phyloP scores from a whole-genome alignment of 208 protist genomes.

The Acanthamoeba royreba region DNA sequence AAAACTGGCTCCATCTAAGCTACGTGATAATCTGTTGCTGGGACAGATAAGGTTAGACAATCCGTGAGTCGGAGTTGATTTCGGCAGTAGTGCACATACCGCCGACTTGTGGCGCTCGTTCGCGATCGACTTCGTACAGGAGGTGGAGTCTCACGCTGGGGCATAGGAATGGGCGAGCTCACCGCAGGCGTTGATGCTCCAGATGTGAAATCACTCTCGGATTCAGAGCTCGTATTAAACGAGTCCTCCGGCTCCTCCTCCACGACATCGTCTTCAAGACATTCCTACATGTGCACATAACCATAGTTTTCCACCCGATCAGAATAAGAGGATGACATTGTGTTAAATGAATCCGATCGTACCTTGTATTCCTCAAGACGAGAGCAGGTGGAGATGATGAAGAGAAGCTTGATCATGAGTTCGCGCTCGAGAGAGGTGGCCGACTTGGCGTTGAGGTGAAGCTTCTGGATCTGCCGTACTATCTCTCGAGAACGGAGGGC shows the following conservation, averaged over 20 bases:
- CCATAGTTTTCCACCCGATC: not conserved
- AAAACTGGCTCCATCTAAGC: not conserved
- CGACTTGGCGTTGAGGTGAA: not conserved
- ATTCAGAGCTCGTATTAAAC: not conserved
- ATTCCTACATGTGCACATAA: not conserved
- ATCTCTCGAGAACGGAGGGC: not conserved
- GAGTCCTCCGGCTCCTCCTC: not conserved
- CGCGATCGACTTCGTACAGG: not conserved
- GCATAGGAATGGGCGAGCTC: not conserved
- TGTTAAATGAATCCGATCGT: not conserved
- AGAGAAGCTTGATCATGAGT: slow-evolving; percentile 39
- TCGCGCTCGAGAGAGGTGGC: not conserved
- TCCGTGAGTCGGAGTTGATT: not conserved
- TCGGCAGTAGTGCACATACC: not conserved
- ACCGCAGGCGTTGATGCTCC: not conserved
- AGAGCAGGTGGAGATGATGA: slow-evolving; percentile 19
- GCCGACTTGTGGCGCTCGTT: not conserved
- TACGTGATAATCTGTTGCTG: not conserved
- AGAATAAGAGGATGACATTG: not conserved
- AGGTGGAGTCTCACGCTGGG: not conserved
- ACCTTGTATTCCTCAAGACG: slow-evolving; percentile 2
- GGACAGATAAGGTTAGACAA: not conserved
- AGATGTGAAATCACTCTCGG: not conserved
- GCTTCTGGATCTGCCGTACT: slow-evolving; percentile 6
- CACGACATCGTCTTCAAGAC: not conserved